These are phyloP conservation scores for Rhodosorus marinus DNA, from an alignment of 23 red algal species.

Conservation along the genomic window DNA sequence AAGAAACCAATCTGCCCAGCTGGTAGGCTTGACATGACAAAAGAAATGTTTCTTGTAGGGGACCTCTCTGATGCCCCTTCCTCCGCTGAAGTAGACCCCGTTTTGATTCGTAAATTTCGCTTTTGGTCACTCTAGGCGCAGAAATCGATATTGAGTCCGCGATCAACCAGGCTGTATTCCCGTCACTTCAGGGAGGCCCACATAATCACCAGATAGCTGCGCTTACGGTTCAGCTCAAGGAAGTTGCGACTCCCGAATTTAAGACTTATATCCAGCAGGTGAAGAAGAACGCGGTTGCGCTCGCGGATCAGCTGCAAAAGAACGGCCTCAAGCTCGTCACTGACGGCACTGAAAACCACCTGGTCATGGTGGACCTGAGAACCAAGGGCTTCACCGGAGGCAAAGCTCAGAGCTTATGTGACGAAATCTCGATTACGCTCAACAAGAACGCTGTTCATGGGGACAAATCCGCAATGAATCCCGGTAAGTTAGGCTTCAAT, in stretches of 20 bases:
- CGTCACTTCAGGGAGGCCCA: conserved; percentile 80
- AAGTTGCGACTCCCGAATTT: conserved; percentile 55
- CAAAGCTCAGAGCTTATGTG: conserved; percentile 83
- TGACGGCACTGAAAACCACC: conserved; percentile 85
- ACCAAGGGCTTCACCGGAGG: conserved; percentile 44
- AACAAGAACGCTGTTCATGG: conserved; percentile 98
- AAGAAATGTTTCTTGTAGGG: background rate
- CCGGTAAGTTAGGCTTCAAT: no score
- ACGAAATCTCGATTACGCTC: conserved; percentile 86
- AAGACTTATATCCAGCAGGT: conserved; percentile 48
- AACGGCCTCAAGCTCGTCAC: conserved; percentile 85
- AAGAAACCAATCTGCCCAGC: no score
- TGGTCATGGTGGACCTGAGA: conserved; percentile 87
- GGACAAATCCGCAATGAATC: conserved; percentile 74
- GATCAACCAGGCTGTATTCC: conserved; percentile 83
- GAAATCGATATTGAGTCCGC: conserved; percentile 24
- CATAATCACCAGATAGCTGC: conserved; percentile 92
- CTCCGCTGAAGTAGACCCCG: background rate
- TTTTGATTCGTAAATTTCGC: no score
- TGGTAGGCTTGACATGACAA: conserved; percentile 6
- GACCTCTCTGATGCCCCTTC: conserved; percentile 2
- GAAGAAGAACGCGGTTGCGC: conserved; percentile 45
- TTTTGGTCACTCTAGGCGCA: conserved; percentile 6
- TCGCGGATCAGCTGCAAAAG: conserved; percentile 47
- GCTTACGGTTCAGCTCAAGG: conserved; percentile 48